Evolutionary conservation across 345 rosid genomes (phyloP).

Genomic region (Rhodamnia rubescens): DNA sequence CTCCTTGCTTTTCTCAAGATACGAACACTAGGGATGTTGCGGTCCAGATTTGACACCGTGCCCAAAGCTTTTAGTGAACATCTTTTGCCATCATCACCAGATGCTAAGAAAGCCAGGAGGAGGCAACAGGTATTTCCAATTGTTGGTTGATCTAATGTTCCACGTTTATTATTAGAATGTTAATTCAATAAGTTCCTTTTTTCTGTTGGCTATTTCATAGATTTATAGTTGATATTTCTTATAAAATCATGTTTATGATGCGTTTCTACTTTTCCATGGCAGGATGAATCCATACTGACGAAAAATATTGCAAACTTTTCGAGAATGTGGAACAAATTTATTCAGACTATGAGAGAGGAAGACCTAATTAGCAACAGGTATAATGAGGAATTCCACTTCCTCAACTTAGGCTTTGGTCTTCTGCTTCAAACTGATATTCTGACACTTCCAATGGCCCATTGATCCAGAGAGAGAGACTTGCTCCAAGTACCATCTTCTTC

Average conservation of each 20-base stretch:
- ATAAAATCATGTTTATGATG: neutral
- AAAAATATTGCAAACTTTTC: slow-evolving; percentile 64
- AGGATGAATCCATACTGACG: slow-evolving; percentile 42
- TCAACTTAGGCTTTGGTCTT: slow-evolving; percentile 1
- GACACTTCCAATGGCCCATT: slow-evolving; percentile 8
- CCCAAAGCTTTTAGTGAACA: slow-evolving; percentile 51
- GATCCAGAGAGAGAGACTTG: slow-evolving; percentile 69
- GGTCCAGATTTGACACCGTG: slow-evolving; percentile 71
- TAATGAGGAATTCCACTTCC: slow-evolving; percentile 3
- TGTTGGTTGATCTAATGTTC: neutral
- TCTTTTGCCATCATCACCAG: slow-evolving; percentile 50
- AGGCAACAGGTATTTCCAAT: slow-evolving; percentile 23
- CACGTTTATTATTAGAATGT: neutral
- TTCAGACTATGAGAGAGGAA: slow-evolving; percentile 66
- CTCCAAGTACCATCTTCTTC: slow-evolving; percentile 82
- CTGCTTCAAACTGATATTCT: neutral
- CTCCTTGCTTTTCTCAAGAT: slow-evolving; percentile 34
- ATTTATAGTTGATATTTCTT: neutral
- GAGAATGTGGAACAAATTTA: slow-evolving; percentile 85
- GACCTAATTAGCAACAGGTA: slow-evolving; percentile 84
- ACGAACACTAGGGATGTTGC: slow-evolving; percentile 89
- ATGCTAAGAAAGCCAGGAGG: slow-evolving; percentile 12
- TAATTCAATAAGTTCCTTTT: neutral
- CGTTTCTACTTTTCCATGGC: slow-evolving; percentile 8
- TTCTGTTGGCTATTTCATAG: neutral